phyloP scores from a whole-genome alignment of 495 filamentous ascomycete species.

The Lineolata rhizophorae region DNA sequence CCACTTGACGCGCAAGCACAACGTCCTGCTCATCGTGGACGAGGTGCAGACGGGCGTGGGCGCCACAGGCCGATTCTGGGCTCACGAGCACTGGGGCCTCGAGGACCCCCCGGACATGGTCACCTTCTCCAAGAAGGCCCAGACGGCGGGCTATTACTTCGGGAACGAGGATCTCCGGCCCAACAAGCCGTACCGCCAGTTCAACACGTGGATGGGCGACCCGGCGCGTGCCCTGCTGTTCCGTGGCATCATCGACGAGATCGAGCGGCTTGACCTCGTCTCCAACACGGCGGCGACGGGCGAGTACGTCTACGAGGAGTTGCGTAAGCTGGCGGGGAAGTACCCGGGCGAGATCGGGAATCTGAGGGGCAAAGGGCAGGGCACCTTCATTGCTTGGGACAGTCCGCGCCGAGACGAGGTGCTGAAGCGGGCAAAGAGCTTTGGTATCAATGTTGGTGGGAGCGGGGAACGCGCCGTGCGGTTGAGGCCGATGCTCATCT shows the following conservation, averaged over 20 bases:
- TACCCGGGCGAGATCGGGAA: slow-evolving; percentile 77
- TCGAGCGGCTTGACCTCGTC: slow-evolving; percentile 62
- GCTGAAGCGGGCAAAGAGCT: slow-evolving; percentile 53
- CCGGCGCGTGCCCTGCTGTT: slow-evolving; percentile 78
- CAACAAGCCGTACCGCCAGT: slow-evolving; percentile 97
- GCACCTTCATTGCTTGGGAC: slow-evolving; percentile 96
- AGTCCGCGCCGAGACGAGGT: slow-evolving; percentile 68
- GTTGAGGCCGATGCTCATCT: slow-evolving; percentile 86
- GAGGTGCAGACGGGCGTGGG: slow-evolving; percentile 97
- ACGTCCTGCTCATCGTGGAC: slow-evolving; percentile 86
- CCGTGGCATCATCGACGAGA: slow-evolving; percentile 76
- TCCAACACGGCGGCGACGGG: slow-evolving; percentile 61
- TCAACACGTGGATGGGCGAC: slow-evolving; percentile 99
- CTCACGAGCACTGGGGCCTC: slow-evolving; percentile 93
- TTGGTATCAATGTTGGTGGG: slow-evolving; percentile 88
- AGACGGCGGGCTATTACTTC: slow-evolving; percentile 94
- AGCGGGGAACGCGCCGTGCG: slow-evolving; percentile 61
- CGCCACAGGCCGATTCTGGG: slow-evolving; percentile 94
- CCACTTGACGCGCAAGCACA: slow-evolving; percentile 63
- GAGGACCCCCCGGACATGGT: slow-evolving; percentile 84
- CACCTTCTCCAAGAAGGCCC: slow-evolving; percentile 96
- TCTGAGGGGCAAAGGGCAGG: slow-evolving; percentile 79
- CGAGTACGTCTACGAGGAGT: slow-evolving; percentile 55
- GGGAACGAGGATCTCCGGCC: slow-evolving; percentile 73
- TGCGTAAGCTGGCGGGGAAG: slow-evolving; percentile 44